A percentile compares a stretch with the other conserved stretches of the same genome.
These are phyloP conservation scores for Paradendryphiella salina DNA, from an alignment of 2,329 filamentous ascomycete genomes.

Conservation along the genomic window DNA sequence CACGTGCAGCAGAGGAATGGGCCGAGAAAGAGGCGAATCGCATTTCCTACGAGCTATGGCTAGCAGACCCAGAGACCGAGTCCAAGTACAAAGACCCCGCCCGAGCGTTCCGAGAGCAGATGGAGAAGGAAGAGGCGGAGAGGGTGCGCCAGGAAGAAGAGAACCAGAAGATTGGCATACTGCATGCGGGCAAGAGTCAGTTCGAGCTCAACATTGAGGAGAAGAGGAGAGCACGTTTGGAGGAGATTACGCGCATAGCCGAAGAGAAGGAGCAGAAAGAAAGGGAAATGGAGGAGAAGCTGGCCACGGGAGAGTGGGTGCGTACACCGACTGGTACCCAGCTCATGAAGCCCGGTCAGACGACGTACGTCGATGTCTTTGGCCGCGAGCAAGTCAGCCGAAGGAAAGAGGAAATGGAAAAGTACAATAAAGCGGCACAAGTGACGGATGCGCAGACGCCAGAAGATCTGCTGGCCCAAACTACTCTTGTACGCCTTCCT, in stretches of 20 bases:
- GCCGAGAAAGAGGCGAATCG: slow-evolving; percentile 46
- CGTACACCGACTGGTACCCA: slow-evolving; percentile 39
- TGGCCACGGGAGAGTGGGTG: slow-evolving; percentile 42
- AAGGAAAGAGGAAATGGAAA: slow-evolving; percentile 34
- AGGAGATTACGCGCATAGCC: slow-evolving; percentile 34
- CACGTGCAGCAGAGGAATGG: slow-evolving; percentile 47
- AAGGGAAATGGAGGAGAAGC: slow-evolving; percentile 37
- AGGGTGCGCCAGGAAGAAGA: slow-evolving; percentile 27
- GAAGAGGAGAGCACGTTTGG: slow-evolving; percentile 37
- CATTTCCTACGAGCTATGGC: slow-evolving; percentile 45
- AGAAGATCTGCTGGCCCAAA: slow-evolving; percentile 36
- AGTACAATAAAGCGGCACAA: slow-evolving; percentile 30
- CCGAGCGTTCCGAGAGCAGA: slow-evolving; percentile 38
- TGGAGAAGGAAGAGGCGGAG: slow-evolving; percentile 39
- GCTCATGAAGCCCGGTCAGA: slow-evolving; percentile 44
- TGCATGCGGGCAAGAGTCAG: slow-evolving; percentile 40
- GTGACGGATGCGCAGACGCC: slow-evolving; percentile 28
- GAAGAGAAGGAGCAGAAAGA: slow-evolving; percentile 41
- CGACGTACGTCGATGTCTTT: slow-evolving; percentile 41
- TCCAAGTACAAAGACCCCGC: slow-evolving; percentile 47
- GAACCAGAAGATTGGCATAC: slow-evolving; percentile 38
- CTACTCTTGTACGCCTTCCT: slow-evolving; percentile 37
- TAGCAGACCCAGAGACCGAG: slow-evolving; percentile 45
- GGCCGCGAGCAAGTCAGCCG: slow-evolving; percentile 40
- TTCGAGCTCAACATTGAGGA: slow-evolving; percentile 43